These are phyloP conservation scores for Melanogaster broomeanus DNA, from an alignment of 768 basidiomycete species.

Conservation along the genomic window DNA sequence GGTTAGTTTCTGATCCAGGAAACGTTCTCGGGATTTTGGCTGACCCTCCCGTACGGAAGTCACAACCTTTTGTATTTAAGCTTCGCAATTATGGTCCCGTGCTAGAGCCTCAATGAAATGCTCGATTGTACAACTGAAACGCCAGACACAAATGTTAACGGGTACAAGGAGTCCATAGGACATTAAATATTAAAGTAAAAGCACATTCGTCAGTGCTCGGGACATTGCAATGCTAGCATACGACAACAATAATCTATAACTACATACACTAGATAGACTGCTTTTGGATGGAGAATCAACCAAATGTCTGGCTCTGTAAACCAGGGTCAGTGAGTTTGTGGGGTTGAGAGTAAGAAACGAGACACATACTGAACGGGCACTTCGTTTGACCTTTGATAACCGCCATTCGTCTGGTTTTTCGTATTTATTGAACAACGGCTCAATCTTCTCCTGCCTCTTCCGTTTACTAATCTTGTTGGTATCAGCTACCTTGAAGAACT, in stretches of 20 bases:
- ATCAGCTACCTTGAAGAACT: constrained; percentile 98
- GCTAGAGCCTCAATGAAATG: too few relatives aligned
- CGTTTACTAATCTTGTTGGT: constrained; percentile 97
- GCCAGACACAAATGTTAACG: too few relatives aligned
- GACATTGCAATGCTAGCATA: background rate
- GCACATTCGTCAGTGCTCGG: background rate
- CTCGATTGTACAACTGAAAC: too few relatives aligned
- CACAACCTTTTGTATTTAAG: background rate
- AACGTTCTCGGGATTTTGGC: background rate
- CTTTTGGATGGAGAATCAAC: constrained; percentile 40
- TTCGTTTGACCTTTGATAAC: constrained; percentile 87
- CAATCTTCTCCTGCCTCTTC: constrained; percentile 96
- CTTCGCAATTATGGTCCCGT: background rate
- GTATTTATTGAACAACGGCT: constrained; percentile 94
- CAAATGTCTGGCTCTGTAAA: constrained; percentile 85
- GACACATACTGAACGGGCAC: constrained; percentile 71
- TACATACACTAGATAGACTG: constrained; percentile 9
- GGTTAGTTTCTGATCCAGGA: background rate
- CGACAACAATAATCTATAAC: constrained; percentile 7
- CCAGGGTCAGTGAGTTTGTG: constrained; percentile 12
- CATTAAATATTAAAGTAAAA: too few relatives aligned
- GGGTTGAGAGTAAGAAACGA: constrained; percentile 11
- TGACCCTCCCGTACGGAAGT: background rate
- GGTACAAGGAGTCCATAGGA: too few relatives aligned
- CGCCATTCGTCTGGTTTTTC: constrained; percentile 96